A percentile compares a stretch with the other conserved stretches of the same genome.
Conservation (phyloP, 2,329 filamentous ascomycete species). For the Sclerotinia spermophila region DNA sequence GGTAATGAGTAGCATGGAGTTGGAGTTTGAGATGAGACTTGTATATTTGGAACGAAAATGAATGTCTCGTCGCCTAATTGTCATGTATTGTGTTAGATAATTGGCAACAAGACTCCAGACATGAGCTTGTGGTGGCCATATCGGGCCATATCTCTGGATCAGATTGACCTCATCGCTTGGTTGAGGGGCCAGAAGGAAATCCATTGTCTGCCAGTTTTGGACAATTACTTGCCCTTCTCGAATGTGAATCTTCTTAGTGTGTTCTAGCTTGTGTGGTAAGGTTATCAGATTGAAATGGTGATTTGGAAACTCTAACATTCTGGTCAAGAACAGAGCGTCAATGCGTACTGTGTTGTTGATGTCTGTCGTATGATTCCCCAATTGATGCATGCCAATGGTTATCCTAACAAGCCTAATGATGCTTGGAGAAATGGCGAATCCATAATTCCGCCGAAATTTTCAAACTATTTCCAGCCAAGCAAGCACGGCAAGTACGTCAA, state of each 20-base stretch:
- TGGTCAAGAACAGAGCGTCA: neutral
- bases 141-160: neutral
- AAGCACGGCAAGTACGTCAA: neutral
- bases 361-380: neutral
- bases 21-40: neutral
- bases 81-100: neutral
- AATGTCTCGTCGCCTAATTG: neutral
- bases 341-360: neutral
- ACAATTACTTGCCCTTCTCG: neutral
- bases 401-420: neutral
- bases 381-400: neutral
- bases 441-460: constrained; percentile 2
- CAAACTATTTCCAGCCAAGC: neutral
- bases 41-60: neutral
- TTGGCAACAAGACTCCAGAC: neutral
- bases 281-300: neutral
- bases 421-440: neutral
- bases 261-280: neutral
- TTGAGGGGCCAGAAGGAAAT: neutral
- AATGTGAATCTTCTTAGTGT: neutral
- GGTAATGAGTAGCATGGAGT: neutral
- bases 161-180: neutral
- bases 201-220: neutral
- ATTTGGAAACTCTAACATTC: neutral
- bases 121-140: neutral